Evolutionary conservation across 1,139 yeast genomes (phyloP), one percentile per base, ranked within the genome.

Genomic region (Hyphopichia pseudoburtonii): DNA sequence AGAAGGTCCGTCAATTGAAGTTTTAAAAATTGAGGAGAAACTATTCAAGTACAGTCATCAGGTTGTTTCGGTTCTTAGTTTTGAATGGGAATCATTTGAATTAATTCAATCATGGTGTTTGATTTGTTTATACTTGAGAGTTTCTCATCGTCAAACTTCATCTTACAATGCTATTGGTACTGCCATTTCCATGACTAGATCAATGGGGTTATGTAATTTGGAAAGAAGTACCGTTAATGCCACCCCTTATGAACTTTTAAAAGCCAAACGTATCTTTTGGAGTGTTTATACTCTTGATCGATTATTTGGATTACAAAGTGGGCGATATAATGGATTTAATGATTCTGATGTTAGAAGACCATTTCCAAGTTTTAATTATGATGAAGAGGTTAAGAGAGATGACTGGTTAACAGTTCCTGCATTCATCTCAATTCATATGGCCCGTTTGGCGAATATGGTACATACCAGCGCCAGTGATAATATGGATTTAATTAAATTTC

Each of bases 41-140:
- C 56, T 79, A 31, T 82, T 82, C 56, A 73, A 71, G 43, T 74
- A 73, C 41, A 70, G 77, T 4, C 62, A 75, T 52, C 54, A 61
- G 17, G 70, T 80, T 10, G 60, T 80, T 5, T 61, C 67, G 16
- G 66, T 70, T 14, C 59, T 81, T 33, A 66, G 80, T 32, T 80
- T 80, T 53, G 85, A 81, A 52, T 81, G 86, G 86, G 85, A 80
- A 50, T 72, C 82, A 16, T 71, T 77, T 42, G 88, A 82, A 51
- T 64, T 82, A 44, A 71, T 80, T 27, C 88, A 82, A 51, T 70
- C 79, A 28, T 80, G 86, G 84, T 55, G 80, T 11, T 56, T 82
- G 21, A 67, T 78, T 22, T 57, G 80, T 0, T 48, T 80, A 16
- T 82, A 80, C 48, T 56, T 81, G 28, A 60, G 88, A 30, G 59